Evolutionary conservation across 768 basidiomycete genomes (phyloP), one percentile per base, ranked within the genome.

Genomic region (Fomitopsis pulvina): DNA sequence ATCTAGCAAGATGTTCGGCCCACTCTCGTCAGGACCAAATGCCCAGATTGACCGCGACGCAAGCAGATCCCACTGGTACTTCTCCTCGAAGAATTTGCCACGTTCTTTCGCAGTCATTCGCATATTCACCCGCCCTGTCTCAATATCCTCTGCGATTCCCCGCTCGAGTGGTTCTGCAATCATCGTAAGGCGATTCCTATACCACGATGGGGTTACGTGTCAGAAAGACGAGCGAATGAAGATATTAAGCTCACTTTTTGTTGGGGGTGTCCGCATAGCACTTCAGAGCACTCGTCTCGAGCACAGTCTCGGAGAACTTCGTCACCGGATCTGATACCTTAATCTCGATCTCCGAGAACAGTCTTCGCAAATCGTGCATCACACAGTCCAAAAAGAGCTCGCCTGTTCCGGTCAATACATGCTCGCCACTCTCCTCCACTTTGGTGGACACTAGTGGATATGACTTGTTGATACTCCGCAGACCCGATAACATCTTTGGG

Each of bases 181-280:
- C 93, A 98, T 95, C 6, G 96, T 99, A 51, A 99, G 77, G 61
- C 90, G 90, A 74, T 98, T 99, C 74, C 95, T 98, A 57, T 21
- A 47, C 14, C 45, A 2, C 25, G 60, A 56, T 38, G 27, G n/a
- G n/a, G n/a, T n/a, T n/a, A n/a, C n/a, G n/a, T n/a, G n/a, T n/a
- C n/a, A n/a, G n/a, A n/a, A 41, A 49, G 48, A 46, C 41, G 47
- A 47, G 47, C 61, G 21, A 42, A 47, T 39, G n/a, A 40, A 22
- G 6, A n/a, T 9, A 50, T 45, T 16, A 32, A 22, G 68, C 87
- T 55, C 59, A 94, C 93, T 92, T 93, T 72, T 99, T 98, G 71
- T 99, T 99, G 5, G 96, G 96, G 26, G 96, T 98, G 60, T 98
- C 96, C 16, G 96, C 96, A 66, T 99, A 99, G 63, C 95, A 98